phyloP scores from a whole-genome alignment of 108 stramenopile genomes.

The Nitzschia inconspicua region DNA sequence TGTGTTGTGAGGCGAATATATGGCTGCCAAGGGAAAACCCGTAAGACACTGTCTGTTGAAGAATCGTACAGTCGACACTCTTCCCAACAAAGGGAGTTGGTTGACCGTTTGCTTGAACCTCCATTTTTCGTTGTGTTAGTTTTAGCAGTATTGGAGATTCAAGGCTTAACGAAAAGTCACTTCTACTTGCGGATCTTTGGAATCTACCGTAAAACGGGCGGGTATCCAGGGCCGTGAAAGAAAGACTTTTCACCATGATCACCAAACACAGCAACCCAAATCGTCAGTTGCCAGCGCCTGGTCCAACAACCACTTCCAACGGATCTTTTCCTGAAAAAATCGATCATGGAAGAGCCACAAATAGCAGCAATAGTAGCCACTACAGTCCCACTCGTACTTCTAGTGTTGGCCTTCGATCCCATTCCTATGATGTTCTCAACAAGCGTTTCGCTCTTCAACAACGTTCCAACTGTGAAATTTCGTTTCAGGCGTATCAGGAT shows the following conservation, averaged over 20 bases:
- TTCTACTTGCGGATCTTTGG: too few relatives aligned
- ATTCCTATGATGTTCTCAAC: conserved; percentile 4
- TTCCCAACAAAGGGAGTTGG: too few relatives aligned
- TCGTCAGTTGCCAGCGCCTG: not conserved
- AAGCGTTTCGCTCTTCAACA: conserved; percentile 25
- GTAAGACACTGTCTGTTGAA: too few relatives aligned
- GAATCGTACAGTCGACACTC: too few relatives aligned
- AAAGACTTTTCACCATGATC: not conserved
- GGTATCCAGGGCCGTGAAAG: too few relatives aligned
- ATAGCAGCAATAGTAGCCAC: not conserved
- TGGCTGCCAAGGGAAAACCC: too few relatives aligned
- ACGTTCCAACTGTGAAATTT: conserved; percentile 3
- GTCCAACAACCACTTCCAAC: not conserved
- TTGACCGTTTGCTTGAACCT: too few relatives aligned
- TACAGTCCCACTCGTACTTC: not conserved
- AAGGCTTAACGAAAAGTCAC: too few relatives aligned
- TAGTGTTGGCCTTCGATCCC: conserved; percentile 8
- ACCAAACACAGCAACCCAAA: not conserved
- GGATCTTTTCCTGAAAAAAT: not conserved
- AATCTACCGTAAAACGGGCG: too few relatives aligned
- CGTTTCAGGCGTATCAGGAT: conserved; percentile 27
- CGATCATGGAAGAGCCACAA: not conserved
- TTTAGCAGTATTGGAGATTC: too few relatives aligned
- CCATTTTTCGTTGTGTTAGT: too few relatives aligned
- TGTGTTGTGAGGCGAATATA: too few relatives aligned